Evolutionary conservation across 164 flowering plant species (phyloP).

Genomic region (Akebia trifoliata): DNA sequence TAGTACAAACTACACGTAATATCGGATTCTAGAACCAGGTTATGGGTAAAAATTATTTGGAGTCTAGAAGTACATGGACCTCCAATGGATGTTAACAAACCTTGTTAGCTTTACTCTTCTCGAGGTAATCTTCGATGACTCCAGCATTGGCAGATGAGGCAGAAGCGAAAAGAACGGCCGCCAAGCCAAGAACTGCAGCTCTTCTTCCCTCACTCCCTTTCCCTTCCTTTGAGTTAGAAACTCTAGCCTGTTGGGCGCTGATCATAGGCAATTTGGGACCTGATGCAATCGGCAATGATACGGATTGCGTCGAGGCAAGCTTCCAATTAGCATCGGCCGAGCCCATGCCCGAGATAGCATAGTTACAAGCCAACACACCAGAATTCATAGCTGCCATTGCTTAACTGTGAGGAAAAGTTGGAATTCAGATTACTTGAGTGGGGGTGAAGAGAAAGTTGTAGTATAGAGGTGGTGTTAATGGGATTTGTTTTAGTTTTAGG

Average conservation of each 20-base stretch:
- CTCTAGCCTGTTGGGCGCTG: slow-evolving; percentile 42
- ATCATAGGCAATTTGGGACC: slow-evolving; percentile 49
- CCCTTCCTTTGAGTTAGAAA: slow-evolving; percentile 20
- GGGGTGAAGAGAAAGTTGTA: not conserved
- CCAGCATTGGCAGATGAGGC: slow-evolving; percentile 71
- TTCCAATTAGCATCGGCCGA: slow-evolving; percentile 48
- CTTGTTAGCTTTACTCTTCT: slow-evolving; percentile 94
- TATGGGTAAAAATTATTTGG: no score
- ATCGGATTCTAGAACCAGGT: no score
- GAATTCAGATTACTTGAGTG: not conserved
- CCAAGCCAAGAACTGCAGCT: slow-evolving; percentile 59
- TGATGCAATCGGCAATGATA: slow-evolving; percentile 21
- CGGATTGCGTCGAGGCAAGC: slow-evolving; percentile 31
- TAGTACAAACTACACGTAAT: no score
- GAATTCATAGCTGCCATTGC: slow-evolving; percentile 85
- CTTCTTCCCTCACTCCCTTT: slow-evolving; percentile 52
- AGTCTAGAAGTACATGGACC: not conserved
- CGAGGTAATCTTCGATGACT: slow-evolving; percentile 79
- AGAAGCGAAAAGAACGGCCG: slow-evolving; percentile 59
- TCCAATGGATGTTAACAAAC: slow-evolving; percentile 23
- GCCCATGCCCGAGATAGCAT: slow-evolving; percentile 48
- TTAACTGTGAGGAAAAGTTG: not conserved
- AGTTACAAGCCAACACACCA: slow-evolving; percentile 76
- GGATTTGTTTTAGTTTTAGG: slow-evolving; percentile 12
- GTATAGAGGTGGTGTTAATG: slow-evolving; percentile 1